These are phyloP conservation scores for Rubia yunnanensis DNA, from an alignment of 257 asterid species.

Conservation along the genomic window DNA sequence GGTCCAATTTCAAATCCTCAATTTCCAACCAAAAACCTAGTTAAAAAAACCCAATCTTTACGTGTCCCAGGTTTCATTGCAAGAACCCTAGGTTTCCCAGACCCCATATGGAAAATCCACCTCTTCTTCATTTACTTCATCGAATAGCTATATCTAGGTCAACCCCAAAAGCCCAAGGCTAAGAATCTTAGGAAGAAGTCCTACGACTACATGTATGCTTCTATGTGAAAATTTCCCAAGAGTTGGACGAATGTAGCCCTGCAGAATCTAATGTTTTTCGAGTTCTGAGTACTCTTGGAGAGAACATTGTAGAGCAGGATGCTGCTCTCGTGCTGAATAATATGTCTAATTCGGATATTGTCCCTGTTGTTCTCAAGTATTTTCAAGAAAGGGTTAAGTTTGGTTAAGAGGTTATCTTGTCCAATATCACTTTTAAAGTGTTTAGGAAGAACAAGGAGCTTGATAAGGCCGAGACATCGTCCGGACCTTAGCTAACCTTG, in stretches of 20 bases:
- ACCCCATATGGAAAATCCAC: conserved; percentile 19
- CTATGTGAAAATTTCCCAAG: conserved; percentile 41
- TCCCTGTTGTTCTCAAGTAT: conserved; percentile 39
- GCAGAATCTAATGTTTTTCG: conserved; percentile 29
- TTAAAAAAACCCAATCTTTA: neutral
- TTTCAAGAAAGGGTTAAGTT: conserved; percentile 33
- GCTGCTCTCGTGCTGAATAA: conserved; percentile 61
- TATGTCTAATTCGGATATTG: conserved; percentile 55
- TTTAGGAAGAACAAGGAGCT: conserved; percentile 58
- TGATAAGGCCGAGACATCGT: conserved; percentile 42
- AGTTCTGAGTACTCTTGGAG: conserved; percentile 31
- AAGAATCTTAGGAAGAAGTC: conserved; percentile 40
- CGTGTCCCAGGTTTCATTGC: neutral
- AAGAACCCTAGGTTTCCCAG: conserved; percentile 1
- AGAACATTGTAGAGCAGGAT: conserved; percentile 44
- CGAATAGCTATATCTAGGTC: conserved; percentile 62
- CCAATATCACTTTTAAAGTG: conserved; percentile 79
- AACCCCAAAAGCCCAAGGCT: conserved; percentile 72
- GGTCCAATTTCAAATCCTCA: neutral
- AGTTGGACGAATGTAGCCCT: conserved; percentile 50
- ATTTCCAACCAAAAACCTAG: neutral
- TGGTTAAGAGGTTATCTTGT: conserved; percentile 42
- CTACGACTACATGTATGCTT: conserved; percentile 52
- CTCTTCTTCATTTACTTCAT: conserved; percentile 34
- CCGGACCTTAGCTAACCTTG: too few relatives aligned